These are phyloP conservation scores for Bolboschoenus planiculmis DNA, from an alignment of 176 grass and related monocot species.

Conservation along the genomic window DNA sequence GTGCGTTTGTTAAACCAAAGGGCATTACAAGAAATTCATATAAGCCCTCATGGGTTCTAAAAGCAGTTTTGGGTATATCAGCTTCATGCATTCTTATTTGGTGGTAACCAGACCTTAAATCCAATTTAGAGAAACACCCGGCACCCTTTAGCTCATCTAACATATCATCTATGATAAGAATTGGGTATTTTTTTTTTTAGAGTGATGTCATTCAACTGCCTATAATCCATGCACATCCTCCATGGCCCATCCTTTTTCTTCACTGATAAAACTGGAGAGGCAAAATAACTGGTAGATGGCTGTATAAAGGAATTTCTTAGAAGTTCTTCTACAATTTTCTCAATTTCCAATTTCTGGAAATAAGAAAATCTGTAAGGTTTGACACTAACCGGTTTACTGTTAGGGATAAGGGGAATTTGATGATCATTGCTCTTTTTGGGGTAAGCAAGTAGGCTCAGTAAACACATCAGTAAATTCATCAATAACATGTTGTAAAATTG, in stretches of 20 bases:
- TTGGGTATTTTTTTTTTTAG: no score
- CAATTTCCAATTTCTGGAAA: background rate
- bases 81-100: background rate
- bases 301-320: background rate
- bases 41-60: background rate
- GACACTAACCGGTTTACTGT: no score
- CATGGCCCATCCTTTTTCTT: background rate
- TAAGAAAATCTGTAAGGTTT: no score
- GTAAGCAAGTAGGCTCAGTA: no score
- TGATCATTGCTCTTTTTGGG: no score
- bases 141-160: background rate
- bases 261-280: background rate
- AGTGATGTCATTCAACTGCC: no score
- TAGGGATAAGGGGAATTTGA: no score
- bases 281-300: background rate
- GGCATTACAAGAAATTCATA: slow-evolving; percentile 6
- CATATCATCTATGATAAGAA: background rate
- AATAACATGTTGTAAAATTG: no score
- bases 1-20: background rate
- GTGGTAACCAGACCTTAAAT: background rate
- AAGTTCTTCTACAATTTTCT: background rate
- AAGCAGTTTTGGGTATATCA: background rate
- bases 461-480: no score
- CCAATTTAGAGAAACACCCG: background rate
- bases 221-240: no score